A percentile compares a stretch with the other conserved stretches of the same genome.
These are phyloP conservation scores for Trypanosoma theileri DNA, from an alignment of 208 protist genomes.

Conservation along the genomic window DNA sequence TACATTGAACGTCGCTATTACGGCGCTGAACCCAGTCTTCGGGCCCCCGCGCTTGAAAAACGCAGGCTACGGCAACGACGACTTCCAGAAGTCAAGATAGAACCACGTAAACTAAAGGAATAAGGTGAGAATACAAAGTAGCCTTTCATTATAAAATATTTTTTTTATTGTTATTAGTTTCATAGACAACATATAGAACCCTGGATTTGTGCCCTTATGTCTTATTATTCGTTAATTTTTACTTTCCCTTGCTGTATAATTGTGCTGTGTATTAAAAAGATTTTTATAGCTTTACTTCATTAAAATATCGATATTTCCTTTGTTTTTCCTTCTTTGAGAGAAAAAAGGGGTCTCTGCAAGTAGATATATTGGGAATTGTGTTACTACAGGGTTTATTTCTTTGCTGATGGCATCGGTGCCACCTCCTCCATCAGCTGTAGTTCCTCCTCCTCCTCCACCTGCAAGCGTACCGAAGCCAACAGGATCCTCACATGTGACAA, in stretches of 20 bases:
- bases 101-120: conserved; percentile 34
- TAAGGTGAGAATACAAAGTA: not conserved
- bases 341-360: no score
- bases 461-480: not conserved
- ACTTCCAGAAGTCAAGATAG: conserved; percentile 61
- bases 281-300: no score
- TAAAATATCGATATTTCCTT: no score
- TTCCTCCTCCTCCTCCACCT: conserved; percentile 1
- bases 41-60: conserved; percentile 66
- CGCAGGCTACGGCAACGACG: conserved; percentile 29
- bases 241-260: not conserved
- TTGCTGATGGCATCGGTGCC: not conserved
- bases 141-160: not conserved
- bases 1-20: conserved; percentile 90
- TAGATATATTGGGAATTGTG: no score
- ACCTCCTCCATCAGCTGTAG: not conserved
- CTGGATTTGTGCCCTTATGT: not conserved
- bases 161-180: not conserved
- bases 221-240: not conserved
- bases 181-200: conserved; percentile 1
- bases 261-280: no score
- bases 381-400: no score
- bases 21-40: conserved; percentile 78
- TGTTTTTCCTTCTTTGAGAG: no score
- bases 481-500: no score